A percentile compares a stretch with the other conserved stretches of the same genome.
Evolutionary conservation across 257 asterid species (phyloP).

Genomic region (Fraxinus cuspidata): DNA sequence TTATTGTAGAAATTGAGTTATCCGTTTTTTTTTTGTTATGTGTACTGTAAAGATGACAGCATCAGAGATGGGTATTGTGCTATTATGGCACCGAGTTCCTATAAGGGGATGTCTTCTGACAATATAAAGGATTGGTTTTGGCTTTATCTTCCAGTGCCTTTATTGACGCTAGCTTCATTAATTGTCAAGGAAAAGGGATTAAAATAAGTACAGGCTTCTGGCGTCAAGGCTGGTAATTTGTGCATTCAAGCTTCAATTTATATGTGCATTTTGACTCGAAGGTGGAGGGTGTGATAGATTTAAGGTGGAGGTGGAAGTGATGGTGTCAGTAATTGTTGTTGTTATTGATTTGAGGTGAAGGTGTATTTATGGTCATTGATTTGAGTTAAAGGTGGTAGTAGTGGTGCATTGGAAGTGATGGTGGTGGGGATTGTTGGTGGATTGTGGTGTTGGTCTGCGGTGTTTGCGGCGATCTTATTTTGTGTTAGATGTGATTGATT

Average conservation of each 20-base stretch:
- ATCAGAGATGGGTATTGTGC: constrained; percentile 39
- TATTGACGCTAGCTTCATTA: constrained; percentile 89
- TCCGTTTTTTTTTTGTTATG: neutral
- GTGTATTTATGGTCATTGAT: no score
- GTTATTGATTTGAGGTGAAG: no score
- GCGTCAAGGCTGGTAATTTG: constrained; percentile 68
- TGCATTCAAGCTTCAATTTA: neutral
- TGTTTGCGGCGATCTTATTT: no score
- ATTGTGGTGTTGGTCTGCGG: no score
- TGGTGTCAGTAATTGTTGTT: no score
- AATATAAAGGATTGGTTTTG: constrained; percentile 72
- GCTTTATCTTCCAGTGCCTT: constrained; percentile 82
- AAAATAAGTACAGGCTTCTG: constrained; percentile 83
- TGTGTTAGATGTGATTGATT: no score
- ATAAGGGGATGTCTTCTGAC: constrained; percentile 78
- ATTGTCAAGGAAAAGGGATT: constrained; percentile 86
- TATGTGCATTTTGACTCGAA: constrained; percentile 3
- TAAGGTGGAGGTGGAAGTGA: no score
- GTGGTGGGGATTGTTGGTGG: no score
- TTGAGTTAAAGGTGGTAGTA: no score
- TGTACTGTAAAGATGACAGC: constrained; percentile 34
- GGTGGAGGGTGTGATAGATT: no score
- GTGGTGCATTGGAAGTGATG: no score
- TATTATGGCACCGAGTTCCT: constrained; percentile 43
- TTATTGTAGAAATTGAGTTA: no score